Evolutionary conservation across 371 early-diverging fungal species (phyloP), one percentile per base, ranked within the genome.

Genomic region (Cokeromyces recurvatus): DNA sequence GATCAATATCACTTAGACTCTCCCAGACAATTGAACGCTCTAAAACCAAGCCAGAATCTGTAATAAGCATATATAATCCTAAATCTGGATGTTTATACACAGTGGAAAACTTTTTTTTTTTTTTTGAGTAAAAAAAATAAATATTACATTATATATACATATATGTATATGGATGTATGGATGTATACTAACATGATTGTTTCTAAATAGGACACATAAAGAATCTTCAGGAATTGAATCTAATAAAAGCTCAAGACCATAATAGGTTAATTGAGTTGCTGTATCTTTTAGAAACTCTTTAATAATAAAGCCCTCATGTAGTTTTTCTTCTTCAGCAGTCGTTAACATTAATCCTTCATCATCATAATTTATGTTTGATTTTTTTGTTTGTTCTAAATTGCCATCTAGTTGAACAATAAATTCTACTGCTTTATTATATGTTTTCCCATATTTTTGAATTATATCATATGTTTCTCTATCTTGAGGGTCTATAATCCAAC

Each of bases 401-500:
- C 11, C 82, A 49, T 92, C 86, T 0, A 77, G 81, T 16, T 68
- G 69, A 4, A 92, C 79, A 24, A 92, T 79, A 40, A 66, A 86
- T 40, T 93, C 92, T 0, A 91, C 92, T 0, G 84, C 79, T 14
- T 69, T 70, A 55, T 93, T 92, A 51, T 95, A 95, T 19, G 79
- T 82, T 6, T 65, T 59, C 53, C 78, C 58, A 48, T 71, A 43
- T 9, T 74, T 53, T 1, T 80, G 82, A 8, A 83, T 62, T 3
- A 86, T 71, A 2, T 71, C 59, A 37, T 66, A 76, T 10, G 82
- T 78, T 20, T 81, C 76, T 44, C 7, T 40, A 43, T 47, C 79
- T 50, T 81, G 78, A 2, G 90, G 86, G 51, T 89, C 89, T 16
- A 79, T 86, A 10, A 86, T 68, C 95, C 95, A 96, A 11, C 96